phyloP scores from a whole-genome alignment of 2,329 filamentous ascomycete genomes.

The Piedraia hortae region DNA sequence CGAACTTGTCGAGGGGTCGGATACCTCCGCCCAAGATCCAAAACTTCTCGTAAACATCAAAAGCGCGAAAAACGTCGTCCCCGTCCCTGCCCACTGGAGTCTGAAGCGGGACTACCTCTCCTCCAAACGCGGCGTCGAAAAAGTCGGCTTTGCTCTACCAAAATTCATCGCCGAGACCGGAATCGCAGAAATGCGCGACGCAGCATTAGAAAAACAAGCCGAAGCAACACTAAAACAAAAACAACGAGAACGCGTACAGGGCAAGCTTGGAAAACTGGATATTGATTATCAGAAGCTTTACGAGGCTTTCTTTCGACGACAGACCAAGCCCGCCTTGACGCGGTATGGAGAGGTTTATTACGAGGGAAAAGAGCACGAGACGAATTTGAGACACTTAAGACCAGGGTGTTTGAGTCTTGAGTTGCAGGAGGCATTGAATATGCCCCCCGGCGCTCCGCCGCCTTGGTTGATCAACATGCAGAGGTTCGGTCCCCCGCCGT shows the following conservation, averaged over 20 bases:
- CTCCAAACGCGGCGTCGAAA: conserved; percentile 89
- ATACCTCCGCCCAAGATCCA: conserved; percentile 73
- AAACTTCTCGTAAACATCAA: conserved; percentile 81
- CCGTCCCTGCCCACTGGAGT: conserved; percentile 81
- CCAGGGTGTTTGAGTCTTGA: conserved; percentile 76
- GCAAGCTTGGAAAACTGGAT: conserved; percentile 89
- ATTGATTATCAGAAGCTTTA: conserved; percentile 98
- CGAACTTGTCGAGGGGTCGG: conserved; percentile 93
- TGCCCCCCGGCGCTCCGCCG: conserved; percentile 73
- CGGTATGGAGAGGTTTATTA: conserved; percentile 98
- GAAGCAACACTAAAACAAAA: conserved; percentile 82
- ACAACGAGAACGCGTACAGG: conserved; percentile 74
- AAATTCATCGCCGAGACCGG: conserved; percentile 96
- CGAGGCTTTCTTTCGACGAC: conserved; percentile 93
- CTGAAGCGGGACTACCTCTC: conserved; percentile 92
- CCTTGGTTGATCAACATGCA: conserved; percentile 97
- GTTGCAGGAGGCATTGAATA: conserved; percentile 75
- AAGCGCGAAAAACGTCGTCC: conserved; percentile 78
- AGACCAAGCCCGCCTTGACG: conserved; percentile 83
- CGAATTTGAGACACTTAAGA: conserved; percentile 68
- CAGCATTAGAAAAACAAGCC: conserved; percentile 82
- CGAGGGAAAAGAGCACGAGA: conserved; percentile 94
- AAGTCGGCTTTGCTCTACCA: conserved; percentile 70
- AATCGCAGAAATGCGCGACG: conserved; percentile 93
- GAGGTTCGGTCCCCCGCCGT: conserved; percentile 72